A percentile compares a stretch with the other conserved stretches of the same genome.
phyloP scores from a whole-genome alignment of 2,329 filamentous ascomycete species.

The Penicillium vulpinum region DNA sequence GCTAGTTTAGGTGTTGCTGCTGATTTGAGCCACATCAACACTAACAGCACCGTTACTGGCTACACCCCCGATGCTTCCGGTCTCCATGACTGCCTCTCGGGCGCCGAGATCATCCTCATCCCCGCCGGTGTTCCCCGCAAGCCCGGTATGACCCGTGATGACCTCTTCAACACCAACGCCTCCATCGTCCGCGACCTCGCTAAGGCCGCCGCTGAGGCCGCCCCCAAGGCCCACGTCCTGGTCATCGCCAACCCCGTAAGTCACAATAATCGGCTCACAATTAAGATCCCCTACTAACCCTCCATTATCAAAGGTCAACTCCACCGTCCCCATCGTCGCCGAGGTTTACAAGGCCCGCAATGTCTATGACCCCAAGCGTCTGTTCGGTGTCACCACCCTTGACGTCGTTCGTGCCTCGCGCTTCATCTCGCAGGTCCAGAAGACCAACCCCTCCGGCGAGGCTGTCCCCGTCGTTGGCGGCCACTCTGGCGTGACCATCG shows the following conservation, averaged over 20 bases:
- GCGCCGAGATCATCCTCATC: conserved; percentile 91
- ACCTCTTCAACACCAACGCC: conserved; percentile 99
- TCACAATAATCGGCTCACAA: background rate
- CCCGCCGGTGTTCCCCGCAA: conserved; percentile 98
- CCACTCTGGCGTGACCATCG: conserved; percentile 97
- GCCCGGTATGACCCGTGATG: conserved; percentile 98
- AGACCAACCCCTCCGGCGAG: conserved; percentile 85
- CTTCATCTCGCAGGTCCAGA: conserved; percentile 95
- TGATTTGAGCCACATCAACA: conserved; percentile 99
- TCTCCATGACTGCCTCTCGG: conserved; percentile 77
- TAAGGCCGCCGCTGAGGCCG: conserved; percentile 85
- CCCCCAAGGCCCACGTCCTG: conserved; percentile 90
- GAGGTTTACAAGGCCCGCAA: conserved; percentile 94
- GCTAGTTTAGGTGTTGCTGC: conserved; percentile 84
- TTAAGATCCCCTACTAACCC: background rate
- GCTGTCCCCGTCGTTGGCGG: conserved; percentile 95
- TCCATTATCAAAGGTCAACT: conserved; percentile 70
- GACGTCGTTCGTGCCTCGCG: conserved; percentile 96
- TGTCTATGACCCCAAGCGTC: conserved; percentile 98
- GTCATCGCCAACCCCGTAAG: conserved; percentile 94
- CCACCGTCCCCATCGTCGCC: conserved; percentile 93
- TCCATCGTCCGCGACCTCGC: conserved; percentile 98
- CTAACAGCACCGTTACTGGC: conserved; percentile 90
- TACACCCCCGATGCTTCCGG: conserved; percentile 76
- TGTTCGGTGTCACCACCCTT: conserved; percentile 99